Percentiles rank a stretch among this genome's conserved stretches.
Conservation (phyloP, 1,284 basidiomycete genomes). For the Leccinum subrobustum region DNA sequence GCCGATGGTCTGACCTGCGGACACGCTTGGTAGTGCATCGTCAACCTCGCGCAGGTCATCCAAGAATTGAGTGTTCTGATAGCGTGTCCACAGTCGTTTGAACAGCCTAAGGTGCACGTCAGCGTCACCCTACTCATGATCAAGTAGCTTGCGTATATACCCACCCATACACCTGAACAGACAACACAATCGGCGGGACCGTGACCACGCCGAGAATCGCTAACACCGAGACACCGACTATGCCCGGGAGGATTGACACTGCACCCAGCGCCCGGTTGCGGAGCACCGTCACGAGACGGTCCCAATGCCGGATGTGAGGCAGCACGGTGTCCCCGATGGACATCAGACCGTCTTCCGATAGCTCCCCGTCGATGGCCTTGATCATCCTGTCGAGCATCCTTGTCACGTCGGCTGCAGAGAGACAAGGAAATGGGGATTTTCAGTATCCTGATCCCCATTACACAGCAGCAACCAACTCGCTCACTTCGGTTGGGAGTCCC, state of each 20-base stretch:
- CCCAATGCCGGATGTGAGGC: slow-evolving; percentile 14
- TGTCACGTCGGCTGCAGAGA: slow-evolving; percentile 20
- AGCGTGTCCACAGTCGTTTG: background rate
- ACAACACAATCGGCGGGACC: slow-evolving; percentile 14
- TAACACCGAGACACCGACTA: slow-evolving; percentile 21
- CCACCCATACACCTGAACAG: slow-evolving; percentile 11
- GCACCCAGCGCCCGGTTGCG: background rate
- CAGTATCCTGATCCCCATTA: background rate
- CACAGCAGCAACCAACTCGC: background rate
- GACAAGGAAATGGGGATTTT: background rate
- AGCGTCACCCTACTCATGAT: background rate
- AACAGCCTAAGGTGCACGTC: slow-evolving; percentile 13
- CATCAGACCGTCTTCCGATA: slow-evolving; percentile 22
- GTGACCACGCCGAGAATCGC: slow-evolving; percentile 7
- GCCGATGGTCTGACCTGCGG: background rate
- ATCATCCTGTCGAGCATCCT: slow-evolving; percentile 29
- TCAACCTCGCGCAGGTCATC: background rate
- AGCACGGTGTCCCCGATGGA: slow-evolving; percentile 16
- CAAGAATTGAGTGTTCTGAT: too few species aligned
- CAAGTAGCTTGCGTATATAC: slow-evolving; percentile 1
- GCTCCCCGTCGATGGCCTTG: slow-evolving; percentile 21
- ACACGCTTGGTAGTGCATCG: background rate
- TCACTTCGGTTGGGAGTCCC: slow-evolving; percentile 11
- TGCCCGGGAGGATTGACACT: slow-evolving; percentile 7
- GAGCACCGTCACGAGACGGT: slow-evolving; percentile 11